Evolutionary conservation across 257 asterid species (phyloP).

Genomic region (Solanum rostratum): DNA sequence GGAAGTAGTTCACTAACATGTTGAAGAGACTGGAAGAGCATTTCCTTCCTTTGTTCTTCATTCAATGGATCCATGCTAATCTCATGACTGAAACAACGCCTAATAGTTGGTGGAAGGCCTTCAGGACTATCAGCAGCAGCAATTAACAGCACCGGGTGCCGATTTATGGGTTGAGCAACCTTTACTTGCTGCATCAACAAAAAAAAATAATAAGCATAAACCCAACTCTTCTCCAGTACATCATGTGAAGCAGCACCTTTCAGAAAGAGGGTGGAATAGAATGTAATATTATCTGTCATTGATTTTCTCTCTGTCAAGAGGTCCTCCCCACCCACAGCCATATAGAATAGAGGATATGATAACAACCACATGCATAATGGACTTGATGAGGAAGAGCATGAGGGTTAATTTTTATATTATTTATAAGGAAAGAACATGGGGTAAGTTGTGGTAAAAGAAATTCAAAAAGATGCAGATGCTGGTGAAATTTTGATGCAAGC

Average conservation of each 20-base stretch:
- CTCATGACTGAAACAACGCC: constrained; percentile 97
- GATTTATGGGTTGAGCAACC: constrained; percentile 31
- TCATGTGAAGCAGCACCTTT: neutral
- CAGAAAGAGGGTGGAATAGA: neutral
- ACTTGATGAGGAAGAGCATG: neutral
- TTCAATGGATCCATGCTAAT: constrained; percentile 60
- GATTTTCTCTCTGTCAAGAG: neutral
- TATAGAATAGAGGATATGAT: neutral
- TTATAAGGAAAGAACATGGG: neutral
- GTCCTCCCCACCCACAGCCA: neutral
- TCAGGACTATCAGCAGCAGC: constrained; percentile 82
- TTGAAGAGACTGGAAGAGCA: constrained; percentile 61
- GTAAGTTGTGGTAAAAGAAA: neutral
- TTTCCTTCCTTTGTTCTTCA: constrained; percentile 71
- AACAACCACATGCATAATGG: neutral
- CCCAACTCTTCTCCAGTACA: neutral
- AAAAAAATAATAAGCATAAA: neutral
- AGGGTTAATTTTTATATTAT: neutral
- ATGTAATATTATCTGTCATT: neutral
- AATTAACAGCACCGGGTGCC: constrained; percentile 65
- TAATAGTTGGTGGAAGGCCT: constrained; percentile 77
- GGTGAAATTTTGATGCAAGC: neutral
- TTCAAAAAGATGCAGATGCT: neutral
- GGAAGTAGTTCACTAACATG: constrained; percentile 45
- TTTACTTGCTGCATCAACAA: constrained; percentile 27